These are phyloP conservation scores for Stephania japonica DNA, from an alignment of 164 flowering plant genomes.

Conservation along the genomic window DNA sequence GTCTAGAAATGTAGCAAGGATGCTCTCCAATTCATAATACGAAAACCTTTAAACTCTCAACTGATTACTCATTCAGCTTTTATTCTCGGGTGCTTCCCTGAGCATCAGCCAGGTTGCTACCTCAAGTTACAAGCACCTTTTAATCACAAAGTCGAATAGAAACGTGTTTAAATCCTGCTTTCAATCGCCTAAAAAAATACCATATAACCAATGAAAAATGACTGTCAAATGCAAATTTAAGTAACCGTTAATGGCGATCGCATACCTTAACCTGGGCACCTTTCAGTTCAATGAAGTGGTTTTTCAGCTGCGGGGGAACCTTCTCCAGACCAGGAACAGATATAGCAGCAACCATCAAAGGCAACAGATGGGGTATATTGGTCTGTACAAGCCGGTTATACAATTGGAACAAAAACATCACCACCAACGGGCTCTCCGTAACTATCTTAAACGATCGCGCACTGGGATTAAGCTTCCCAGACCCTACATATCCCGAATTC, in stretches of 20 bases:
- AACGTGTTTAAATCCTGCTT: background rate
- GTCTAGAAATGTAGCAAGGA: background rate
- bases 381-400: slow-evolving; percentile 85
- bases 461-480: slow-evolving; percentile 80
- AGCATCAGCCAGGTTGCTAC: background rate
- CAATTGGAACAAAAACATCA: slow-evolving; percentile 90
- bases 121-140: background rate
- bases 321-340: slow-evolving; percentile 94
- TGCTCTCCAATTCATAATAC: background rate
- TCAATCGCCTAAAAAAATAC: background rate
- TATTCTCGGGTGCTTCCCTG: background rate
- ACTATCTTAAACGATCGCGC: slow-evolving; percentile 88
- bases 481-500: slow-evolving; percentile 33
- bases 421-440: slow-evolving; percentile 94
- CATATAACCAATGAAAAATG: background rate
- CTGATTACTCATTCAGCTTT: no score
- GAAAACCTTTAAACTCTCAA: background rate
- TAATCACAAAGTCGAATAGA: background rate
- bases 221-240: background rate
- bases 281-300: slow-evolving; percentile 77
- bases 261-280: slow-evolving; percentile 97
- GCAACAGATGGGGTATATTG: slow-evolving; percentile 83
- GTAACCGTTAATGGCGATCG: background rate
- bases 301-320: slow-evolving; percentile 71
- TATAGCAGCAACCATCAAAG: slow-evolving; percentile 91